phyloP scores from a whole-genome alignment of 768 basidiomycete genomes.

The Pleurotus platypus region DNA sequence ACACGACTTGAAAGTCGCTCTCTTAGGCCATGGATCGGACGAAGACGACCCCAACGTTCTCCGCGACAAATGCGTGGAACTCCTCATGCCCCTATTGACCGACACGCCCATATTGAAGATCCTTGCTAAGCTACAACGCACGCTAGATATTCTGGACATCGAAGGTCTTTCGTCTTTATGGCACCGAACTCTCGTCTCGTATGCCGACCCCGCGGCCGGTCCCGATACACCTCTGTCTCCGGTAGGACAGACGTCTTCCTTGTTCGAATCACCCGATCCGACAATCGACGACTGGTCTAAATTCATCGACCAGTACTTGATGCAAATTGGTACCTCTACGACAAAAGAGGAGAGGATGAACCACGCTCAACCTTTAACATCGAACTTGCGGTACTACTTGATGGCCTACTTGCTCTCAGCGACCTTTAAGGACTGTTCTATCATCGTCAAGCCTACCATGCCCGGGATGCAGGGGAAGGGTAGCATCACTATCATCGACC shows the following conservation, averaged over 20 bases:
- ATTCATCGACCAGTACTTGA: slow-evolving; percentile 56
- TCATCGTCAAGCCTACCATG: slow-evolving; percentile 28
- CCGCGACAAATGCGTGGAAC: slow-evolving; percentile 47
- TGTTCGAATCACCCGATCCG: slow-evolving; percentile 42
- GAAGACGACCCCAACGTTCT: slow-evolving; percentile 23
- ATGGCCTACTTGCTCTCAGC: slow-evolving; percentile 84
- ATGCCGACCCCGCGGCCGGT: slow-evolving; percentile 3
- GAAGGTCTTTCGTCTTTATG: slow-evolving; percentile 66
- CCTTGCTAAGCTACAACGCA: slow-evolving; percentile 63
- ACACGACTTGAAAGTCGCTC: slow-evolving; percentile 18
- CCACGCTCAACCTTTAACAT: slow-evolving; percentile 24
- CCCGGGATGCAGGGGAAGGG: slow-evolving; percentile 13
- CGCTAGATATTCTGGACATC: slow-evolving; percentile 80
- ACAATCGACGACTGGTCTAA: slow-evolving; percentile 59
- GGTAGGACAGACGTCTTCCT: slow-evolving; percentile 28
- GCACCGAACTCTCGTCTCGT: slow-evolving; percentile 21
- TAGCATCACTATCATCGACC: slow-evolving; percentile 72
- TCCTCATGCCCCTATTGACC: slow-evolving; percentile 46
- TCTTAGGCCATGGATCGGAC: slow-evolving; percentile 20
- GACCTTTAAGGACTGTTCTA: slow-evolving; percentile 95
- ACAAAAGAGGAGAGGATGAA: slow-evolving; percentile 17
- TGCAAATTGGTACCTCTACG: slow-evolving; percentile 23
- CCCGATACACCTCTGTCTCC: slow-evolving; percentile 20
- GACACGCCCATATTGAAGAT: slow-evolving; percentile 48
- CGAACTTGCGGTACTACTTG: slow-evolving; percentile 56